Conservation (phyloP, 2,329 filamentous ascomycete genomes). For the Tolypocladium capitatum region DNA sequence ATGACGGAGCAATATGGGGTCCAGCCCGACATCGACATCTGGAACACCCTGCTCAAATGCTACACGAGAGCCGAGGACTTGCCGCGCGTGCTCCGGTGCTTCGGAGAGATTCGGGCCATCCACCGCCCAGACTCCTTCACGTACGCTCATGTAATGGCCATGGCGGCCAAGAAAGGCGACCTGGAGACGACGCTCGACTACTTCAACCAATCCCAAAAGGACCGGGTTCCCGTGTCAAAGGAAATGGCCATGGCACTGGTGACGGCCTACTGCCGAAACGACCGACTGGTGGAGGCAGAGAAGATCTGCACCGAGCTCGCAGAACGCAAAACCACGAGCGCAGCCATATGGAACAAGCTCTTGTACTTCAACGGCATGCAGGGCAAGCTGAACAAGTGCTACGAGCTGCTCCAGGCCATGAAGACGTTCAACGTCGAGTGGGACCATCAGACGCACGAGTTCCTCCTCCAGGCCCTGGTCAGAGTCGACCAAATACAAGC, state of each 20-base stretch:
- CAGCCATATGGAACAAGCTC: constrained; percentile 66
- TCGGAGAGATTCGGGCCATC: constrained; percentile 41
- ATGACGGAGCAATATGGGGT: constrained; percentile 43
- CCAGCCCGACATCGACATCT: constrained; percentile 45
- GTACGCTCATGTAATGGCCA: constrained; percentile 60
- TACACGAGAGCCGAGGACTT: constrained; percentile 54
- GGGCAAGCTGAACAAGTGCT: constrained; percentile 36
- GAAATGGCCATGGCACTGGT: constrained; percentile 54
- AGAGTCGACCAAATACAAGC: constrained; percentile 34
- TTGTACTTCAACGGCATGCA: constrained; percentile 55
- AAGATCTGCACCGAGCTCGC: constrained; percentile 35
- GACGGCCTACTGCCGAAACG: constrained; percentile 44
- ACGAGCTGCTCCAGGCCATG: constrained; percentile 37
- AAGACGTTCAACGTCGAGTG: constrained; percentile 30
- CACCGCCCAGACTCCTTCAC: constrained; percentile 47
- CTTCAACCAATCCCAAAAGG: constrained; percentile 46
- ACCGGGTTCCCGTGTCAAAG: constrained; percentile 34
- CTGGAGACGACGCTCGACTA: constrained; percentile 54
- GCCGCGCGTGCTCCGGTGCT: constrained; percentile 48
- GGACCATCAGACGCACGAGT: constrained; percentile 35
- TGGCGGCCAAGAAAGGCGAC: constrained; percentile 61
- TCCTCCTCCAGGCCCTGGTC: constrained; percentile 35
- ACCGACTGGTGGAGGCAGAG: constrained; percentile 21
- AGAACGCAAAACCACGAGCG: constrained; percentile 34
- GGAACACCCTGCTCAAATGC: constrained; percentile 67